Evolutionary conservation across 805 yeast species (phyloP), one percentile per base, ranked within the genome.

Genomic region (Saccharomycopsis sp.): DNA sequence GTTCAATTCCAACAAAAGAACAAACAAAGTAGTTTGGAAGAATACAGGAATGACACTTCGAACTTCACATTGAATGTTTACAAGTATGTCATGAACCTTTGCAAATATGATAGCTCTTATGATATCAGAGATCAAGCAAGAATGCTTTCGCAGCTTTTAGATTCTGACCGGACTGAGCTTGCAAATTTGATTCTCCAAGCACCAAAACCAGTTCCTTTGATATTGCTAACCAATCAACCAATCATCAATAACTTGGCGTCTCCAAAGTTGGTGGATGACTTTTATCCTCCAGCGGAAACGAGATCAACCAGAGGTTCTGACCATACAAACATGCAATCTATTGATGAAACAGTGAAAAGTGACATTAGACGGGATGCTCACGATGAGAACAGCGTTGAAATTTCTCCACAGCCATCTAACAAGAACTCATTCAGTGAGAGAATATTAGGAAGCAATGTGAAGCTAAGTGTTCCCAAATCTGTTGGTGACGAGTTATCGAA

Each of bases 101-200:
- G 83, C 9, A 75, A 78, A 48, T 83, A 77, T 55, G 99, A 92
- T 56, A 65, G 69, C 5, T 71, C 74, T 3, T 75, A 75, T 51
- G 95, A 85, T 54, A 72, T 84, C 1, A 69, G 97, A 45, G 97
- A 92, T 55, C 68, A 89, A 45, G 86, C 95, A 0, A 68, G 98
- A 50, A 68, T 80, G 62, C 64, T 85, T 21, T 63, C 73, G 18
- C 71, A 85, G 0, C 61, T 89, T 3, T 68, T 71, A 22, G 69
- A 68, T 3, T 54, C 67, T 1, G 64, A 64, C 33, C 62, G 75
- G 39, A 67, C 68, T 17, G 77, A 80, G 45, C 62, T 85, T 48
- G 88, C 88, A 0, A 66, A 77, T 2, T 63, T 85, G 26, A 64
- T 86, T 36, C 62, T 85, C 18, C 89, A 82, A 52, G 88, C 83